Base-by-base conservation (phyloP, 257 asterid genomes). In the Cruciata laevipes region DNA sequence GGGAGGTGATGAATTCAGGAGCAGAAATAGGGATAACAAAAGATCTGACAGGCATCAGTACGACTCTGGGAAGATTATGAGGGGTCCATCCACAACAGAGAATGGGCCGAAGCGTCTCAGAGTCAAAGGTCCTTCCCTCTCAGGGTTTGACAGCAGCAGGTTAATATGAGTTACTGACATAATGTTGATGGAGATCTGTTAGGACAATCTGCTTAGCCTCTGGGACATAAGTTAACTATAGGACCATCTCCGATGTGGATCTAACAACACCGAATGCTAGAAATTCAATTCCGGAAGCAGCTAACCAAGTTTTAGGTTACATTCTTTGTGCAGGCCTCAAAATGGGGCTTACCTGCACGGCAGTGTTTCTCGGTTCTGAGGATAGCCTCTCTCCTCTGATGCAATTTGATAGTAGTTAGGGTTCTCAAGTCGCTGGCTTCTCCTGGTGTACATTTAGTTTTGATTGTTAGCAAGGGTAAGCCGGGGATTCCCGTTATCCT, bases 311-410 rank as follows among this genome's bases (percentile, higher is more conserved):
- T 65, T 65, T 85, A 83, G 89, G 74, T 73, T 35, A 44, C 61
- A 85, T 88, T 90, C 85, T 90, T 90, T 88, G 87, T 81, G 97
- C 92, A 69, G 86, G 82, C 81, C 85, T 79, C 84, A 65, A 83
- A 80, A 66, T 76, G 88, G 81, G 87, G 87, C 75, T 16, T 66
- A 74, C 32, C 71, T 77, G 95, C 95, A 83, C 77, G 74, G 76
- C 68, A 74, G 75, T 72, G 59, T 76, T 78, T 71, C 67, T 79
- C 80, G 85, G 83, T 80, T 83, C 88, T 79, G 75, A 44, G 86
- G 86, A 80, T 89, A 84, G 76, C 80, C 83, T 77, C 55, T 70
- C 78, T 73, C 75, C 77, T 72, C 23, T 68, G 78, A 68, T 77
- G 83, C 79, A 69, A 76, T 66, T 61, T 75, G 74, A 78, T 31